A percentile compares a stretch with the other conserved stretches of the same genome.
Evolutionary conservation across 495 filamentous ascomycete genomes (phyloP).

Genomic region (Lindgomyces ingoldianus): DNA sequence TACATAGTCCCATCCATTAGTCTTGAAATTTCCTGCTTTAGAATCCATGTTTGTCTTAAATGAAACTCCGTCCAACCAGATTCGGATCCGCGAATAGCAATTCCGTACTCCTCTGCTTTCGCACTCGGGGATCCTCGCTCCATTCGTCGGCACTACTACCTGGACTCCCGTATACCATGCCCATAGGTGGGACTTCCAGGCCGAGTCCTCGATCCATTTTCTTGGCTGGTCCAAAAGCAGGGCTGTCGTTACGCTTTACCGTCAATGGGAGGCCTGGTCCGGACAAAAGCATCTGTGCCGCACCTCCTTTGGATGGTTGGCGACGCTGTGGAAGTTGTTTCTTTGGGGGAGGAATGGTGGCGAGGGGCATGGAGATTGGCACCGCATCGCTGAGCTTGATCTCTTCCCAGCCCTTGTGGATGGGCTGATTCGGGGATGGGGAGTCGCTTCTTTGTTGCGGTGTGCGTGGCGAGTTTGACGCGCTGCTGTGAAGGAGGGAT

Average conservation of each 20-base stretch:
- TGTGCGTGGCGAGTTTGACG: not conserved
- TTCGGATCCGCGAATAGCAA: conserved; percentile 16
- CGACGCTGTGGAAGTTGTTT: conserved; percentile 4
- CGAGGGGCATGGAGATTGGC: not conserved
- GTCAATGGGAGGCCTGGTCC: conserved; percentile 18
- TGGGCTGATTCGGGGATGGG: not conserved
- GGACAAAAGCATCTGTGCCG: conserved; percentile 5
- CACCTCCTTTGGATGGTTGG: not conserved
- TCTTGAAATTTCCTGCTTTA: conserved; percentile 1
- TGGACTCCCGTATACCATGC: not conserved
- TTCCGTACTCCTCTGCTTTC: conserved; percentile 10
- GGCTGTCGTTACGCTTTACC: conserved; percentile 2
- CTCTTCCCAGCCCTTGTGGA: conserved; percentile 33
- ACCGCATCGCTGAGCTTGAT: conserved; percentile 15
- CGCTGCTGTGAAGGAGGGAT: not conserved
- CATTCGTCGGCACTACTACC: not conserved
- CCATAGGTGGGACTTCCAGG: conserved; percentile 1
- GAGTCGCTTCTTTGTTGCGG: not conserved
- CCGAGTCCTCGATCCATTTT: not conserved
- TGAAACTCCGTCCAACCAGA: conserved; percentile 5
- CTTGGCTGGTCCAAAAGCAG: not conserved
- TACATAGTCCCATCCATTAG: conserved; percentile 1
- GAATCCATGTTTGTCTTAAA: not conserved
- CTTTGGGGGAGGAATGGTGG: not conserved
- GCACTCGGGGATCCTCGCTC: not conserved